phyloP scores from a whole-genome alignment of 2,329 filamentous ascomycete genomes.

The Cadophora sp. region DNA sequence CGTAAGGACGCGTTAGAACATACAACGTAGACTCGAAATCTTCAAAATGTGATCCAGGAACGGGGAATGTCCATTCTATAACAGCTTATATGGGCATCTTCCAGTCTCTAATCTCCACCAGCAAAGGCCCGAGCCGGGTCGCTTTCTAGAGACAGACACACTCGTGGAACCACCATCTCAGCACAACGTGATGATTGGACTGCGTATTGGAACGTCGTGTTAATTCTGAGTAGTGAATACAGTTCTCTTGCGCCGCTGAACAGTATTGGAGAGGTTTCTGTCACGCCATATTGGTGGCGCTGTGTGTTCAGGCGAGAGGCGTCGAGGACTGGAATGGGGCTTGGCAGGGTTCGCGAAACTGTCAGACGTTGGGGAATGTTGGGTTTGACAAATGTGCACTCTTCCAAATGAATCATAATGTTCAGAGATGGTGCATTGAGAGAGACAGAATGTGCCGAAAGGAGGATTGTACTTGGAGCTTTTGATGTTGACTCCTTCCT shows the following conservation, averaged over 20 bases:
- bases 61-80: conserved; percentile 1
- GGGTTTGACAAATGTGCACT: neutral
- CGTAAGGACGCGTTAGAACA: neutral
- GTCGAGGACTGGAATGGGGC: neutral
- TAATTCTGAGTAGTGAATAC: neutral
- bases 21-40: neutral
- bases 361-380: neutral
- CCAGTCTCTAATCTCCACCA: conserved; percentile 1
- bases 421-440: neutral
- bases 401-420: neutral
- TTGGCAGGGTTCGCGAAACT: neutral
- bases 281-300: neutral
- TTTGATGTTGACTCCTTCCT: neutral
- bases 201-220: neutral
- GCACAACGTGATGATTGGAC: neutral
- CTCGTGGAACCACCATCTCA: neutral
- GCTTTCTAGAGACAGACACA: neutral
- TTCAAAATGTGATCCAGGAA: neutral
- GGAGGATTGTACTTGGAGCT: neutral
- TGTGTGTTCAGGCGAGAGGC: neutral
- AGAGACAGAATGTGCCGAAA: neutral
- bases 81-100: neutral
- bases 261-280: neutral
- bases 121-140: neutral
- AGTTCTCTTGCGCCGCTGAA: neutral